Conservation (phyloP, 768 basidiomycete genomes). For the Pulveroboletus ravenelii region DNA sequence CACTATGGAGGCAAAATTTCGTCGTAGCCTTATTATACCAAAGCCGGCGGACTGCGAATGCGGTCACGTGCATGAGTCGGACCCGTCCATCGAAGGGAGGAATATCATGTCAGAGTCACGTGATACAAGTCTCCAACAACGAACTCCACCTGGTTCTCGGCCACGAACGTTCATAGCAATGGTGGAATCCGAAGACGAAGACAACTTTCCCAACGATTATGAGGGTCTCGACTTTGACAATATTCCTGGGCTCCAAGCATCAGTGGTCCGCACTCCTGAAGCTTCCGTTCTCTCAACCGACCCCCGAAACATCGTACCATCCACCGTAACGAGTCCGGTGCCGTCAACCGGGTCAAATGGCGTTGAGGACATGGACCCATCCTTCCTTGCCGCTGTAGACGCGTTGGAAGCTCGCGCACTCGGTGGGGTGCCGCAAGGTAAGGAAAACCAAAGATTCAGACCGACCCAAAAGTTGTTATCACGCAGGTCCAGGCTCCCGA, state of each 20-base stretch:
- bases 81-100: too few species aligned
- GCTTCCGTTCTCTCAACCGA: not conserved
- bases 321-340: constrained; percentile 10
- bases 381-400: constrained; percentile 39
- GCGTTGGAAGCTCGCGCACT: constrained; percentile 39
- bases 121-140: not conserved
- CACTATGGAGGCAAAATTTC: too few species aligned
- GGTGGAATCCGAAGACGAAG: constrained; percentile 30
- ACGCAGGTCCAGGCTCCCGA: not conserved
- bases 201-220: constrained; percentile 58
- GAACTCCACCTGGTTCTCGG: not conserved
- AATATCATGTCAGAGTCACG: not conserved
- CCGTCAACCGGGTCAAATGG: constrained; percentile 2
- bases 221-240: constrained; percentile 44
- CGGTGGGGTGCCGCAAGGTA: constrained; percentile 7
- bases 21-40: too few species aligned
- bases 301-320: not conserved
- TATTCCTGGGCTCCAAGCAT: constrained; percentile 29
- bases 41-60: too few species aligned
- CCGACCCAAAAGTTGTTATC: not conserved
- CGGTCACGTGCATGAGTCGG: too few species aligned
- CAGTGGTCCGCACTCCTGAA: not conserved
- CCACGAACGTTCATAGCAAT: constrained; percentile 13
- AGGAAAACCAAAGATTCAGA: not conserved
- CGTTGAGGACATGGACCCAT: constrained; percentile 19